phyloP scores from a whole-genome alignment of 116 monocot genomes.

The Trichopus zeylanicus region DNA sequence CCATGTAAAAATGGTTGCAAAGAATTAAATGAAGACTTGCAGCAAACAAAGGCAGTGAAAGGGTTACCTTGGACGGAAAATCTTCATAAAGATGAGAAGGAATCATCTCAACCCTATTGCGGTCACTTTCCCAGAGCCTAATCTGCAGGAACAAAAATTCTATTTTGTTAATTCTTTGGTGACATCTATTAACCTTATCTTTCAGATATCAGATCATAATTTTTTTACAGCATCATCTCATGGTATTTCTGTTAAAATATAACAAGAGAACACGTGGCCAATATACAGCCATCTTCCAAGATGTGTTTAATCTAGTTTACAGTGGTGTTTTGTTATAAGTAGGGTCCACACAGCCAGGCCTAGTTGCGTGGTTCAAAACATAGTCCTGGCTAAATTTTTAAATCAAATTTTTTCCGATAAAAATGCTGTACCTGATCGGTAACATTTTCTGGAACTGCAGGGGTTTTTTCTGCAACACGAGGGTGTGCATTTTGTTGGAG shows the following conservation, averaged over 20 bases:
- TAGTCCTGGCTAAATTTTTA: not conserved
- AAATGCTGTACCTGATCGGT: conserved; percentile 79
- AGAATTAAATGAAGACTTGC: not conserved
- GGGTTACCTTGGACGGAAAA: conserved; percentile 82
- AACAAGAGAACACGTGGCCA: too few species aligned
- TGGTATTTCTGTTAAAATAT: too few species aligned
- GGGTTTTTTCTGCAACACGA: conserved; percentile 81
- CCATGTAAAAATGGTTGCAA: not conserved
- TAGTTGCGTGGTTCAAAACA: not conserved
- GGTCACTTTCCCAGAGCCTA: conserved; percentile 89
- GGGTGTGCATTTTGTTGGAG: conserved; percentile 98
- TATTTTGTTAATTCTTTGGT: not conserved
- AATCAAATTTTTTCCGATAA: not conserved
- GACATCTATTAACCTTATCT: not conserved
- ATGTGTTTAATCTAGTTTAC: too few species aligned
- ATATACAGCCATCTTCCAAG: too few species aligned
- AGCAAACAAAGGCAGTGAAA: not conserved
- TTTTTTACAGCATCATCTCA: too few species aligned
- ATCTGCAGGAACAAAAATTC: conserved; percentile 40
- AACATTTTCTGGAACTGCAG: conserved; percentile 92
- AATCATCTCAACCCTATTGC: conserved; percentile 79
- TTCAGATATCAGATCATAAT: not conserved
- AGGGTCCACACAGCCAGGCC: not conserved
- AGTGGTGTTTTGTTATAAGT: too few species aligned
- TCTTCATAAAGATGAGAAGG: conserved; percentile 89